These are phyloP conservation scores for Calonectria ilicicola DNA, from an alignment of 2,329 filamentous ascomycete genomes.

Conservation along the genomic window DNA sequence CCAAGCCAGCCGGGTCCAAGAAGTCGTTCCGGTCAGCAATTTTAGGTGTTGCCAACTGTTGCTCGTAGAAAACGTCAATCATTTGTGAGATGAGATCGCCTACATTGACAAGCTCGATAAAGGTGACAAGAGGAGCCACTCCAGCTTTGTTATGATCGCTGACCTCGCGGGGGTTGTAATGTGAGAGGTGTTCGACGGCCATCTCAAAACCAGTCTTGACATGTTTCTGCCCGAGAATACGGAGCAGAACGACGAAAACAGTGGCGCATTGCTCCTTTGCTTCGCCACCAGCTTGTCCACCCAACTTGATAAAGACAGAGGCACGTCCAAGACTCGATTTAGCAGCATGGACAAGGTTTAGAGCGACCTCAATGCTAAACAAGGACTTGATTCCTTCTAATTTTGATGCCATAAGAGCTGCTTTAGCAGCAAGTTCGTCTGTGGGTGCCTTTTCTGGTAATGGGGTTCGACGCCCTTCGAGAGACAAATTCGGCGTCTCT, in stretches of 20 bases:
- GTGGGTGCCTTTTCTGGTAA: conserved; percentile 78
- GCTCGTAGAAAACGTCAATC: conserved; percentile 98
- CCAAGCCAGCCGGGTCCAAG: conserved; percentile 88
- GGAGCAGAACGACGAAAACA: conserved; percentile 88
- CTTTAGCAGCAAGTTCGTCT: conserved; percentile 93
- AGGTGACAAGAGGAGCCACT: conserved; percentile 92
- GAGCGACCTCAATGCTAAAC: conserved; percentile 95
- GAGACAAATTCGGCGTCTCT: conserved; percentile 59
- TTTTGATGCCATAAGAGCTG: conserved; percentile 95
- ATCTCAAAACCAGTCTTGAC: conserved; percentile 95
- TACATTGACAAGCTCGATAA: conserved; percentile 97
- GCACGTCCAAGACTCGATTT: conserved; percentile 90
- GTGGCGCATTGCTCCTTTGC: conserved; percentile 89
- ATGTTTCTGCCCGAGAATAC: conserved; percentile 86
- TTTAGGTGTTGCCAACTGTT: conserved; percentile 86
- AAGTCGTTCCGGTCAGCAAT: conserved; percentile 96
- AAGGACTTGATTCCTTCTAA: conserved; percentile 94
- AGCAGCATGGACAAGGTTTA: conserved; percentile 88
- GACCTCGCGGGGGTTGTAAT: conserved; percentile 90
- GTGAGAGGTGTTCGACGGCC: conserved; percentile 89
- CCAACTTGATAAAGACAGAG: conserved; percentile 83
- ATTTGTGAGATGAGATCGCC: conserved; percentile 98
- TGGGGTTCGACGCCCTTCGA: conserved; percentile 54
- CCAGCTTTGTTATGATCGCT: conserved; percentile 77
- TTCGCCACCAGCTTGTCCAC: conserved; percentile 83